Evolutionary conservation across 2,329 filamentous ascomycete genomes (phyloP).

Genomic region (Chaetomium sp.): DNA sequence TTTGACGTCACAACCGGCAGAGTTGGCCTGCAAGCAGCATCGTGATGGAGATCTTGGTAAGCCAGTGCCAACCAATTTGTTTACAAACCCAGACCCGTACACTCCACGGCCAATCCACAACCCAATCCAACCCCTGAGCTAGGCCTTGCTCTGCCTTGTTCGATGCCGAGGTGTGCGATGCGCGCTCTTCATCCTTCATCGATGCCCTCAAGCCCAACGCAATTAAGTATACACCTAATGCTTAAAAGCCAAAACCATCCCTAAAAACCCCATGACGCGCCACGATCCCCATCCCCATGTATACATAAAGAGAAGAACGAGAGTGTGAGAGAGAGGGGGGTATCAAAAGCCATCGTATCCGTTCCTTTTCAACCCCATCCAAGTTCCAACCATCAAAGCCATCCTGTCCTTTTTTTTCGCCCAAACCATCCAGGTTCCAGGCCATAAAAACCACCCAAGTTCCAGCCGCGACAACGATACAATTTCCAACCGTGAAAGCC

Average conservation of each 20-base stretch:
- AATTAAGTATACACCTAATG: background rate
- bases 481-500: too few relatives aligned
- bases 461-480: too few relatives aligned
- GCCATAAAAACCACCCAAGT: background rate
- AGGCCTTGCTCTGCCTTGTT: background rate
- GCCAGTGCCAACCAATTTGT: background rate
- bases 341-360: background rate
- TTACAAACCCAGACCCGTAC: background rate
- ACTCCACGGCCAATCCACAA: background rate
- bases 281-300: background rate
- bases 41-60: background rate
- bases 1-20: constrained; percentile 1
- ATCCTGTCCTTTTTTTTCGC: too few relatives aligned
- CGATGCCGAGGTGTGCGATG: background rate
- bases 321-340: background rate
- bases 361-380: background rate
- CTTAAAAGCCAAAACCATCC: background rate
- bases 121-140: background rate
- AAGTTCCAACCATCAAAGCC: too few relatives aligned
- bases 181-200: too few relatives aligned
- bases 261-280: background rate
- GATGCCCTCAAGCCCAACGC: background rate
- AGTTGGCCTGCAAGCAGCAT: background rate
- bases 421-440: background rate
- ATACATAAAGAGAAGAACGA: background rate